Evolutionary conservation across 2,329 filamentous ascomycete genomes (phyloP).

Genomic region (Talaromyces sp.): DNA sequence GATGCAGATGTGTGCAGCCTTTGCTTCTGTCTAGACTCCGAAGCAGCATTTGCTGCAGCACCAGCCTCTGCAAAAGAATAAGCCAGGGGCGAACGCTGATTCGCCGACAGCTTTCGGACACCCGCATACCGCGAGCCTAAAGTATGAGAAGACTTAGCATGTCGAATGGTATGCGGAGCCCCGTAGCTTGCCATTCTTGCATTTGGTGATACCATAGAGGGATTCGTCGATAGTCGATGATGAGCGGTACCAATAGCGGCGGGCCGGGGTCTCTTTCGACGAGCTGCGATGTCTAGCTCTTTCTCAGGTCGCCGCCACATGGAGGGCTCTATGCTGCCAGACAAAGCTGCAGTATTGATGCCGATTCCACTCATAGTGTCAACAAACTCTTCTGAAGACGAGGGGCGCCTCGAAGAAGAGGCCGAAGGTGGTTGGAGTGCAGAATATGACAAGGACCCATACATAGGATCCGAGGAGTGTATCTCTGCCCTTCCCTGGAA

Average conservation of each 20-base stretch:
- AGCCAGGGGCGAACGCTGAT: conserved; percentile 48
- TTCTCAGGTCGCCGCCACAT: conserved; percentile 39
- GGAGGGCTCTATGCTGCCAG: conserved; percentile 25
- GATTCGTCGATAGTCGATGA: conserved; percentile 36
- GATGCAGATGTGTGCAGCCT: conserved; percentile 36
- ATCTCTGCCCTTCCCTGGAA: conserved; percentile 23
- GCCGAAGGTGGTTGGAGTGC: conserved; percentile 32
- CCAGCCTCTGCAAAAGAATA: conserved; percentile 45
- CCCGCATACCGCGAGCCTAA: conserved; percentile 46
- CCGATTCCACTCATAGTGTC: conserved; percentile 36
- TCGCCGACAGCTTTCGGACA: conserved; percentile 45
- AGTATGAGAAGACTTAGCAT: conserved; percentile 46
- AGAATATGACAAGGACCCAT: conserved; percentile 33
- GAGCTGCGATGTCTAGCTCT: conserved; percentile 45
- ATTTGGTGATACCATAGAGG: conserved; percentile 44
- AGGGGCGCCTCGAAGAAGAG: conserved; percentile 28
- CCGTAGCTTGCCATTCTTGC: conserved; percentile 33
- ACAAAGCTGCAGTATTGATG: conserved; percentile 31
- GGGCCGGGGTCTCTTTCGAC: conserved; percentile 46
- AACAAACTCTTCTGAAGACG: conserved; percentile 35
- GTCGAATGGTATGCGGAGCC: conserved; percentile 40
- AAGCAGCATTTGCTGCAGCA: conserved; percentile 40
- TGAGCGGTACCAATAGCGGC: conserved; percentile 46
- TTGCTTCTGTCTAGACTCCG: conserved; percentile 29
- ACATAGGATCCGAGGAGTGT: conserved; percentile 28